These are phyloP conservation scores for Hippophae tibetana DNA, from an alignment of 306 rosid genomes.

Conservation along the genomic window DNA sequence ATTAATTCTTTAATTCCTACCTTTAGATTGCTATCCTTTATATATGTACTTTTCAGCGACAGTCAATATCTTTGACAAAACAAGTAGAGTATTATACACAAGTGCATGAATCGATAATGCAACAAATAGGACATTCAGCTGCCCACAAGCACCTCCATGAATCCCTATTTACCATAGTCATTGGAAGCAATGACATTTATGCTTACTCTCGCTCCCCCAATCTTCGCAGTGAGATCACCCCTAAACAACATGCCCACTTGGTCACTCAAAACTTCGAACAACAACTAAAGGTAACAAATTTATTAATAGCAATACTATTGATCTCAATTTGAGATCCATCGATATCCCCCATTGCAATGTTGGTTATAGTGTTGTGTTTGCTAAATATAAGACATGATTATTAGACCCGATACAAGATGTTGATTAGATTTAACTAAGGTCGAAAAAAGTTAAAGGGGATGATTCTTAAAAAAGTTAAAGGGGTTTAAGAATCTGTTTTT, in stretches of 20 bases:
- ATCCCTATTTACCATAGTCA: constrained; percentile 30
- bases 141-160: constrained; percentile 26
- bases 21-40: too few species aligned
- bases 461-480: too few species aligned
- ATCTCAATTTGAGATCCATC: too few species aligned
- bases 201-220: constrained; percentile 24
- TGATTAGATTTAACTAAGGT: too few species aligned
- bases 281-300: constrained; percentile 27
- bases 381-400: too few species aligned
- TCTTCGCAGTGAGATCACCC: constrained; percentile 25
- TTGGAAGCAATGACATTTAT: constrained; percentile 42
- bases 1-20: too few species aligned
- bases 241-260: constrained; percentile 28
- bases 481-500: too few species aligned
- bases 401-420: too few species aligned
- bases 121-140: constrained; percentile 5
- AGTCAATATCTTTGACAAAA: constrained; percentile 33
- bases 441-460: too few species aligned
- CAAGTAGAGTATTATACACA: constrained; percentile 48
- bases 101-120: constrained; percentile 9
- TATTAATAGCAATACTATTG: too few species aligned
- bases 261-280: constrained; percentile 26
- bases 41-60: constrained; percentile 17
- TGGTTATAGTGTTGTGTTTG: too few species aligned
- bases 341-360: too few species aligned